Base-by-base conservation (phyloP, 75 land plant genomes). In the Cryptomeria japonica region DNA sequence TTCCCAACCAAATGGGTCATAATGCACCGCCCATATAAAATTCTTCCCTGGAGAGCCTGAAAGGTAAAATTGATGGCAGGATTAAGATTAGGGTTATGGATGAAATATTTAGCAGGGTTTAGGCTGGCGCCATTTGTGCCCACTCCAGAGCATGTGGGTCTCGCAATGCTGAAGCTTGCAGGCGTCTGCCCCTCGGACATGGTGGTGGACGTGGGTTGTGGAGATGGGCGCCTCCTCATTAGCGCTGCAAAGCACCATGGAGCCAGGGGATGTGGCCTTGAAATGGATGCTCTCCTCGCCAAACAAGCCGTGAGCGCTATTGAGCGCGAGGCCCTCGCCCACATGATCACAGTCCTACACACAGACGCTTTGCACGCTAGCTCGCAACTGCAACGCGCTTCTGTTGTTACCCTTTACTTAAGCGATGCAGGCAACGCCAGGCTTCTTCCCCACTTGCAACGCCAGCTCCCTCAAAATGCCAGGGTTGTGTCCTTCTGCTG, bases 401-500 rank as follows among this genome's bases (percentile, higher is more conserved):
- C 92, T 10, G 92, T 91, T 70, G 88, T 91, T 18, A 84, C 91
- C 3, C 83, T 91, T 34, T 91, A 91, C 79, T 79, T 91, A 68
- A 91, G 90, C 83, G 90, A 85, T 73, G 77, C 87, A 32, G 92
- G 92, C 49, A 91, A 91, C 25, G 75, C 61, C 44, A 90, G 84
- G 36, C 88, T 91, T 47, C 86, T 89, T 37, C 92, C 92, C 16
- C 89, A 90, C 55, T 77, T 91, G 84, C 80, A 73, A 16, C 88
- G 64, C 58, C 91, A 91, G 86, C 83, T 91, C 41, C 76, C 86
- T 39, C 32, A 84, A 47, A 88, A 84, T 16, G 91, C 86, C 42
- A 91, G 92, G 46, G 92, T 91, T 70, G 92, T 91, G 41, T 91
- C 92, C 12, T 91, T 91, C 78, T 91, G 92, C 70, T 91, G 92